Base-by-base conservation (phyloP, 495 filamentous ascomycete genomes). In the Darksidea phi region DNA sequence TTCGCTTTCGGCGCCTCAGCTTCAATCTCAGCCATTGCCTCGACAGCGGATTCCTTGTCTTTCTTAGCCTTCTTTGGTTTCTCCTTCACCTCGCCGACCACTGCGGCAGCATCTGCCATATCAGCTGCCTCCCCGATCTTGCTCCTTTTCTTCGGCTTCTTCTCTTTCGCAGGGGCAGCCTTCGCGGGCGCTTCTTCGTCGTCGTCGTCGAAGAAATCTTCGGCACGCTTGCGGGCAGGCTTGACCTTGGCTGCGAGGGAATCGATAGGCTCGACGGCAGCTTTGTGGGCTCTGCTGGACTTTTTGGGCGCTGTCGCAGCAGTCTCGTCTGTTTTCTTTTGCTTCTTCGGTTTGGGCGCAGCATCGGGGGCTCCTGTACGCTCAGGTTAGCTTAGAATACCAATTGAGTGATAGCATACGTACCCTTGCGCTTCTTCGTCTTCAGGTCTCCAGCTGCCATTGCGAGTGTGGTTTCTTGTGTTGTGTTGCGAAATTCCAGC, bases 401-500 rank as follows among this genome's bases (percentile, higher is more conserved):
- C 18, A 56, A 55, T 50, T 11, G 26, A 48, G 34, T 18, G 10
- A 20, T 36, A 12, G 17, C 21, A 23, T 26, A 73, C 76, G 54
- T 78, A 88, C 88, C 81, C 78, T 89, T 91, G 70, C 85, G 79
- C 77, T 90, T 90, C 70, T 84, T 88, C 57, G 78, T 79, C 61
- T 85, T 86, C 59, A 81, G 78, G 15, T 58, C 48, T 69, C 87
- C 86, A 52, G 85, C 81, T 32, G 87, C 85, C 88, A 91, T 91
- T 74, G 67, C 76, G 48, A 46, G 15, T 45, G 59, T 32, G 20
- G 18, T 6, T 28, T 17, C 18, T 12, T 20, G 6, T 7, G 54
- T 64, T 10, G 41, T 41, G 41, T 36, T 6, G 32, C 42, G 53
- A 32, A 51, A 43, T 48, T 26, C 41, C 13, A 17, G 11, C n/a